phyloP scores from a whole-genome alignment of 2,329 filamentous ascomycete species.

The Corynespora cassiicola region DNA sequence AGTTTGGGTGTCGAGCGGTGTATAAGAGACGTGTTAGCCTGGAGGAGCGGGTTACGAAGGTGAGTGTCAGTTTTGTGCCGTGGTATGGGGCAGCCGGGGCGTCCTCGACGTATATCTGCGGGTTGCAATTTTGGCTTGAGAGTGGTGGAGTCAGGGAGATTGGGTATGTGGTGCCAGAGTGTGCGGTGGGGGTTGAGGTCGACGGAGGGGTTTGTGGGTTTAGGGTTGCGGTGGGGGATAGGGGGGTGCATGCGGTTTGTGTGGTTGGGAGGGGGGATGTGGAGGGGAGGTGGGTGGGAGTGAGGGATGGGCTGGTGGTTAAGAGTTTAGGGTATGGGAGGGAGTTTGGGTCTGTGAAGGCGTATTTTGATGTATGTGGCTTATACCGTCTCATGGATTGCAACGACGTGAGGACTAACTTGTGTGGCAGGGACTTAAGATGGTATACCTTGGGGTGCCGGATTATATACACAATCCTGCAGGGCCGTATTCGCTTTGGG shows the following conservation, averaged over 20 bases:
- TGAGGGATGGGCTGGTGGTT: not conserved
- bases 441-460: not conserved
- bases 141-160: not conserved
- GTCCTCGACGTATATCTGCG: slow-evolving; percentile 5
- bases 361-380: slow-evolving; percentile 1
- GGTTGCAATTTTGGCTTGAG: slow-evolving; percentile 1
- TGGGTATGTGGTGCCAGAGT: slow-evolving; percentile 1
- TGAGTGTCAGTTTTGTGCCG: slow-evolving; percentile 1
- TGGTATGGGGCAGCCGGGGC: no score
- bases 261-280: no score
- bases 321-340: not conserved
- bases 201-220: slow-evolving; percentile 1
- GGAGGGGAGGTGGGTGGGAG: no score
- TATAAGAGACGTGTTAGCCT: slow-evolving; percentile 3
- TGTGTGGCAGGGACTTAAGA: no score
- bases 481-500: slow-evolving; percentile 3
- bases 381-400: no score
- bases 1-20: slow-evolving; percentile 2
- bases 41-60: not conserved
- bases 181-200: not conserved
- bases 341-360: not conserved
- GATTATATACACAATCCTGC: slow-evolving; percentile 1
- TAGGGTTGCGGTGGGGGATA: not conserved
- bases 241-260: not conserved
- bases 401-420: no score